Evolutionary conservation across 768 basidiomycete genomes (phyloP).

Genomic region (Leccinum subgranulosum): DNA sequence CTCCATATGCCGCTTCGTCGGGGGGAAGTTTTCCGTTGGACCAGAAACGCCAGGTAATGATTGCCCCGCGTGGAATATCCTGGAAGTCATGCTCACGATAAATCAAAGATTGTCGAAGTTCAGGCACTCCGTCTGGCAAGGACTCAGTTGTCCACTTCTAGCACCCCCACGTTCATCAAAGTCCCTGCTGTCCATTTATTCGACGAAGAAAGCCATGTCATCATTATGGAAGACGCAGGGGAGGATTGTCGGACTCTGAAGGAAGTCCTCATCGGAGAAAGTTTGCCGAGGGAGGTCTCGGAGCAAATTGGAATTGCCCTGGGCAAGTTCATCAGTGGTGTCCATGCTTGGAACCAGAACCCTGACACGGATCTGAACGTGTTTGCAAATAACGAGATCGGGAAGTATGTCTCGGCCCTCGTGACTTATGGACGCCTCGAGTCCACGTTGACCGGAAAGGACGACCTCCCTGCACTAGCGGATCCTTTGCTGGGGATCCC

Average conservation of each 20-base stretch:
- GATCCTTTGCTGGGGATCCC: conserved; percentile 42
- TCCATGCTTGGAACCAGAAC: conserved; percentile 49
- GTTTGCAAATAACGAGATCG: conserved; percentile 41
- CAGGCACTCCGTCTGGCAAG: conserved; percentile 46
- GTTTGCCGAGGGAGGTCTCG: conserved; percentile 29
- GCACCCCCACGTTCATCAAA: conserved; percentile 38
- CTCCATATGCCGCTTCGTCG: conserved; percentile 38
- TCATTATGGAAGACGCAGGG: conserved; percentile 67
- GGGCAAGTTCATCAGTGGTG: conserved; percentile 49
- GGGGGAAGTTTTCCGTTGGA: conserved; percentile 30
- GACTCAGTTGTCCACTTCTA: conserved; percentile 28
- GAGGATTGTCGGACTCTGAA: conserved; percentile 37
- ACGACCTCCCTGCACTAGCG: conserved; percentile 33
- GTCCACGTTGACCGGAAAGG: conserved; percentile 34
- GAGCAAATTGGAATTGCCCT: conserved; percentile 49
- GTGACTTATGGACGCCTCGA: conserved; percentile 45
- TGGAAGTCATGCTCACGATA: conserved; percentile 12
- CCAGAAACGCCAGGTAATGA: conserved; percentile 51
- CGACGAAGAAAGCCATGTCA: conserved; percentile 46
- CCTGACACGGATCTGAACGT: conserved; percentile 28
- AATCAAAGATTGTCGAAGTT: conserved; percentile 42
- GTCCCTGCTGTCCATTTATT: conserved; percentile 49
- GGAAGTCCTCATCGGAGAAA: conserved; percentile 36
- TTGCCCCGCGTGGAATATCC: background rate
- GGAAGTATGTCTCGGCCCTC: conserved; percentile 38